Base-by-base conservation (phyloP, 1,284 basidiomycete genomes). In the Fomes fomentarius region DNA sequence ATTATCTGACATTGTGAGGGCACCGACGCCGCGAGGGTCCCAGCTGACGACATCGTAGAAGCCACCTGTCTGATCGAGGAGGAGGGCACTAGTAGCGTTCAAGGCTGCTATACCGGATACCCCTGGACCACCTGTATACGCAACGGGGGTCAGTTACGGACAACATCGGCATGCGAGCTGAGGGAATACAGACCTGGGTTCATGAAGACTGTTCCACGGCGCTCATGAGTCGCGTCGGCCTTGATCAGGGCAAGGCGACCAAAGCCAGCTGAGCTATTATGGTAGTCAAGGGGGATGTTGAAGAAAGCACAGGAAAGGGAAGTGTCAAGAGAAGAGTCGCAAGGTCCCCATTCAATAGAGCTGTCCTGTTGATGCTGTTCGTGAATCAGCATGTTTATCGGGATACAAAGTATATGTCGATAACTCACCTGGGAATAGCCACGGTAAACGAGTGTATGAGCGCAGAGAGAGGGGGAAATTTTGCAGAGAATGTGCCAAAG, bases 11-110 rank as follows among this genome's bases (percentile, higher is more conserved):
- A 30, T 33, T 3, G 53, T 49, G 33, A 47, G 39, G 17, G 9
- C 14, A 11, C 58, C 58, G 14, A 57, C 52, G 1, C 59, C 57
- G n/a, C 53, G 58, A 26, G 55, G 50, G 38, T 53, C 60, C 52
- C 56, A 58, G 28, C 50, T 49, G 31, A 53, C 55, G 43, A 55
- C 45, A 37, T 54, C 56, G 35, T 50, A 57, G 15, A 22, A 17
- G 3, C 46, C 49, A 15, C 50, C 56, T 12, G 47, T 55, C 31
- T 57, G 24, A 42, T n/a, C 24, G 21, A 39, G 19, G 17, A 48
- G n/a, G n/a, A n/a, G 50, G 28, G 17, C 35, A 17, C 12, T 14
- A 45, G 35, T 22, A 15, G 15, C 9, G 4, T 14, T 28, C n/a
- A n/a, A 10, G 15, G n/a, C n/a, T n/a, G n/a, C n/a, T 17, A 11